Conservation (phyloP, 768 basidiomycete species). For the Termitomyces sp. region DNA sequence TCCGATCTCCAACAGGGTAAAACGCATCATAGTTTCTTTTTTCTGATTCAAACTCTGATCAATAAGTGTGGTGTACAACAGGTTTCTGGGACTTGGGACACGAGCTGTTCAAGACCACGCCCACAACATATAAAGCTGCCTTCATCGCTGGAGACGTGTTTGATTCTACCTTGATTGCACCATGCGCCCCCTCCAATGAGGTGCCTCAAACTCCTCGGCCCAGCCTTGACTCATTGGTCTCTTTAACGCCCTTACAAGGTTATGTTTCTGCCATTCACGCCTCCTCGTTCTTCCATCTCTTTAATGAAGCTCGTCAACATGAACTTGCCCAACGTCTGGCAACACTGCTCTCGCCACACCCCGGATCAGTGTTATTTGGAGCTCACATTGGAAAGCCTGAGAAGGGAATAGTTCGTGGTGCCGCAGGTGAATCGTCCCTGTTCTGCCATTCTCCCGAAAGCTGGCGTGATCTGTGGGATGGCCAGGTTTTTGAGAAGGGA, state of each 20-base stretch:
- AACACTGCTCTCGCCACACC: slow-evolving; percentile 37
- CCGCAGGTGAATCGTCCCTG: slow-evolving; percentile 15
- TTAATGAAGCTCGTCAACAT: slow-evolving; percentile 37
- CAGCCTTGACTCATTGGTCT: slow-evolving; percentile 30
- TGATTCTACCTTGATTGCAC: slow-evolving; percentile 37
- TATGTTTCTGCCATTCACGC: slow-evolving; percentile 50
- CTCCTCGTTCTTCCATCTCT: slow-evolving; percentile 54
- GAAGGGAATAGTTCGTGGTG: slow-evolving; percentile 26
- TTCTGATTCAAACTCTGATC: not conserved
- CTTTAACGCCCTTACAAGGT: slow-evolving; percentile 45
- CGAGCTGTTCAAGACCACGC: slow-evolving; percentile 45
- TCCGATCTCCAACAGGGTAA: slow-evolving; percentile 30
- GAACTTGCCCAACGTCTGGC: slow-evolving; percentile 41
- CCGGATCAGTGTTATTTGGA: slow-evolving; percentile 49
- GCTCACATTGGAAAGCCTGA: slow-evolving; percentile 32
- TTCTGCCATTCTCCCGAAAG: slow-evolving; percentile 37
- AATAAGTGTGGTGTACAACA: slow-evolving; percentile 16
- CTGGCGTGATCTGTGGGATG: slow-evolving; percentile 37
- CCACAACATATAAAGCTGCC: slow-evolving; percentile 42
- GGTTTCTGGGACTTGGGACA: slow-evolving; percentile 59
- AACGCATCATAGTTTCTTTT: not conserved
- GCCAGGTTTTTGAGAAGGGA: slow-evolving; percentile 30
- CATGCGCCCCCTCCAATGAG: slow-evolving; percentile 19
- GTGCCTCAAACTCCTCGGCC: slow-evolving; percentile 23
- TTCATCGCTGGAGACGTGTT: slow-evolving; percentile 53